Percentiles rank a stretch among this genome's conserved stretches.
Evolutionary conservation across 2,329 filamentous ascomycete species (phyloP).

Genomic region (Erysiphe pulchra): DNA sequence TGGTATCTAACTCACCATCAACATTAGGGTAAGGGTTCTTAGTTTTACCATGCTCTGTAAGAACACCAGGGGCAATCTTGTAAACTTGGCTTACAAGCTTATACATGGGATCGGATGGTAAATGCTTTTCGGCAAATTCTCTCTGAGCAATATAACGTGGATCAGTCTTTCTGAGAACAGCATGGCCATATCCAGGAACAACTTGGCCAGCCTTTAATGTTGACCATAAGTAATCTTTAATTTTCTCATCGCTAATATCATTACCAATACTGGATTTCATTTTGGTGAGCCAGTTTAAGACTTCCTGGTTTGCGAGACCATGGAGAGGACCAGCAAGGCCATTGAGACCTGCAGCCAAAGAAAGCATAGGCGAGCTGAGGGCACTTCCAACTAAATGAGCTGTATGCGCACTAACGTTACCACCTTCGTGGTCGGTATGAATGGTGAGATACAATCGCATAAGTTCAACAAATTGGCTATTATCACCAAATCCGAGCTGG

Average conservation of each 20-base stretch:
- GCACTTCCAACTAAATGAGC: slow-evolving; percentile 91
- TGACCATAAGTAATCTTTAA: slow-evolving; percentile 74
- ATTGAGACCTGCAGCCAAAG: slow-evolving; percentile 85
- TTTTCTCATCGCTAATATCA: slow-evolving; percentile 53
- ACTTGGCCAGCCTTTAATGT: slow-evolving; percentile 86
- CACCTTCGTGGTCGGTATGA: slow-evolving; percentile 93
- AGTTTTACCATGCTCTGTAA: slow-evolving; percentile 91
- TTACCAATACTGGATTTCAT: slow-evolving; percentile 77
- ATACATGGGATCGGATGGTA: slow-evolving; percentile 73
- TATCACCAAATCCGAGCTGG: slow-evolving; percentile 75
- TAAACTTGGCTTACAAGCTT: slow-evolving; percentile 83
- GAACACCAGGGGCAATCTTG: slow-evolving; percentile 67
- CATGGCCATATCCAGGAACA: slow-evolving; percentile 80
- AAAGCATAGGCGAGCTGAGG: slow-evolving; percentile 81
- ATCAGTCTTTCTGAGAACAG: slow-evolving; percentile 87
- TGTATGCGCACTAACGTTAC: slow-evolving; percentile 86
- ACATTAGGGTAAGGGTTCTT: slow-evolving; percentile 98
- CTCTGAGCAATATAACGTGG: slow-evolving; percentile 91
- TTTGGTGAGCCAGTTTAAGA: slow-evolving; percentile 84
- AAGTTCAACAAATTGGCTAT: slow-evolving; percentile 88
- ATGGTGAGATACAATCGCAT: slow-evolving; percentile 84
- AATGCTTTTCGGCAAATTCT: slow-evolving; percentile 74
- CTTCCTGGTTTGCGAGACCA: slow-evolving; percentile 85
- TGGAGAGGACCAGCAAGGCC: slow-evolving; percentile 86
- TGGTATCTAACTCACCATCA: slow-evolving; percentile 38